Evolutionary conservation across 495 filamentous ascomycete species (phyloP), one percentile per base, ranked within the genome.

Genomic region (Acidomyces sp.): DNA sequence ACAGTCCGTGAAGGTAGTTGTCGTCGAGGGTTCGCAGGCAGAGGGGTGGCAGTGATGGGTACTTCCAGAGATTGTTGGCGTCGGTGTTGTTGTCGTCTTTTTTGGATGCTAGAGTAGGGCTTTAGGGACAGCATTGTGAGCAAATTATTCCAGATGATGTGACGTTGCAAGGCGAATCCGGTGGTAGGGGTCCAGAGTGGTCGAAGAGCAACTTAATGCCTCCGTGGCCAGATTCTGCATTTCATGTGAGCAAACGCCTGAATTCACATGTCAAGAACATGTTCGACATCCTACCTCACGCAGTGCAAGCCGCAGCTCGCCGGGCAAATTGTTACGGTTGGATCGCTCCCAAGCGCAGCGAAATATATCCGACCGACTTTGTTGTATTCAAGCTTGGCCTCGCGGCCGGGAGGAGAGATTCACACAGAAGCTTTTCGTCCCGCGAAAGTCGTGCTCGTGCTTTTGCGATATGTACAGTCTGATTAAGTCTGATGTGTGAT

Each of bases 61-160:
- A 46, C 48, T 23, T 51, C 48, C 54, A 83, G 90, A 53, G 85
- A 93, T 55, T 85, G 78, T 66, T 88, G 85, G 59, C 85, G 82
- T 56, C 82, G 75, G 63, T 93, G 84, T 66, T 74, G 75, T 57
- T 75, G 73, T 55, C 75, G 74, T 61, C 77, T 78, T 52, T 68
- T 64, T 48, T 82, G 75, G 62, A 80, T 67, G 64, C 62, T 74
- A 59, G 68, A 73, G 39, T 64, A 64, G 48, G 74, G 69, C 64
- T 80, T 75, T 54, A 75, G 75, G 58, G 81, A 80, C 74, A 86
- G 72, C 83, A 90, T 87, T 59, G 64, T 71, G 31, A 60, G 29
- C 31, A 42, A 16, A 35, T 39, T 30, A 41, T 51, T 41, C 39
- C 23, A 16, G 43, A 6, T 39, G 34, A 39, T 30, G 15, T 34